Evolutionary conservation across 371 early-diverging fungal species (phyloP), one percentile per base, ranked within the genome.

Genomic region (Syncephalastrum sp.): DNA sequence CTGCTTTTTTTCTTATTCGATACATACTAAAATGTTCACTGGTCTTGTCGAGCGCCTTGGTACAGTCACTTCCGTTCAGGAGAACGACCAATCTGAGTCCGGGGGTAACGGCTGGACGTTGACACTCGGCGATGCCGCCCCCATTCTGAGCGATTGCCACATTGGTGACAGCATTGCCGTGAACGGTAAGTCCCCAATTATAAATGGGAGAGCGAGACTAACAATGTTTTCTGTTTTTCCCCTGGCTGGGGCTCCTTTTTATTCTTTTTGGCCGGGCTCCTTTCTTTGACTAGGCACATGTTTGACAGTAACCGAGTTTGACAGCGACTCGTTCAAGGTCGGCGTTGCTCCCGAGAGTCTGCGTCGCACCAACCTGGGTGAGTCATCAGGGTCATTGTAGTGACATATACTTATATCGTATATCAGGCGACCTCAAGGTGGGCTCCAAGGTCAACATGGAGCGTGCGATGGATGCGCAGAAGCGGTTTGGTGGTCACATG

Each of bases 11-110:
- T 24, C 29, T 43, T 44, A 7, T 54, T 54, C 7, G 6, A 19
- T 14, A 27, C 17, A 27, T 42, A 25, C 10, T 5, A 42, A 24
- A 3, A 97, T 98, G 96, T 98, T 98, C 68, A 98, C 97, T 4
- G 98, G 98, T 46, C 92, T 98, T 50, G 93, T 98, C 50, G 98
- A 98, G 70, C 69, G 75, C 56, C 86, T 95, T 69, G 98, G 97
- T 61, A 83, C 65, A 42, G 87, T 98, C 38, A 64, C 68, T 56
- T 72, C 79, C 61, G 81, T 92, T 44, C 68, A 74, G 19, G 77
- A 76, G 38, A 69, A 84, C 51, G 95, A 96, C 66, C 80, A 70
- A 14, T 77, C 88, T 1, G 82, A 77, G 58, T 82, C 90, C 0
- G 95, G 94, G 46, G 95, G 95, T 41, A 84, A 85, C 57, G 95